phyloP scores from a whole-genome alignment of 2,329 filamentous ascomycete genomes.

The Clonostachys rhizophaga region DNA sequence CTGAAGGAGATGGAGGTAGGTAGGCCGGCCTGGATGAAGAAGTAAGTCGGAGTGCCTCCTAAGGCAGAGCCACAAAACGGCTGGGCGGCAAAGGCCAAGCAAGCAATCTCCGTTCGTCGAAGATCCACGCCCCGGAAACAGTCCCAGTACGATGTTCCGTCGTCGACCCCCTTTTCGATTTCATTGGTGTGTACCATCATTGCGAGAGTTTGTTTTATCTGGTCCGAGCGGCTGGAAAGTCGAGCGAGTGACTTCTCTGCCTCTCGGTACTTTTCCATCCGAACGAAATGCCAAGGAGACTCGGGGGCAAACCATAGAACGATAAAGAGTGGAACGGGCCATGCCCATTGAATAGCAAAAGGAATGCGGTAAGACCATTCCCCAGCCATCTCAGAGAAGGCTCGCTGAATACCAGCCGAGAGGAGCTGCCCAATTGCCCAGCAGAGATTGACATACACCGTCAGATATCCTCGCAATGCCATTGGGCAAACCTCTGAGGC shows the following conservation, averaged over 20 bases:
- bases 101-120: conserved; percentile 38
- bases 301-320: conserved; percentile 31
- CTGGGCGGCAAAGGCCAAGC: conserved; percentile 35
- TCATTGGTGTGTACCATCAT: conserved; percentile 47
- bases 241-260: conserved; percentile 28
- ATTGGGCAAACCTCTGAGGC: conserved; percentile 23
- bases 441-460: conserved; percentile 24
- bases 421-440: conserved; percentile 29
- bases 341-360: conserved; percentile 36
- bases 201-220: conserved; percentile 27
- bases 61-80: conserved; percentile 18
- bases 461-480: conserved; percentile 29
- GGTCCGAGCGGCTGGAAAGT: conserved; percentile 18
- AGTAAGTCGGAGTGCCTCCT: conserved; percentile 22
- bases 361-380: conserved; percentile 36
- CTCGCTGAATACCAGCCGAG: conserved; percentile 27
- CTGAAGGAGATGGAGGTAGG: conserved; percentile 11
- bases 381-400: conserved; percentile 19
- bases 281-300: conserved; percentile 36
- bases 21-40: conserved; percentile 31
- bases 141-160: conserved; percentile 36
- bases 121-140: conserved; percentile 41
- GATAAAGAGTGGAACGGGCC: conserved; percentile 29
- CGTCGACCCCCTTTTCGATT: conserved; percentile 31
- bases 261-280: conserved; percentile 21